These are phyloP conservation scores for Madurella mycetomatis DNA, from an alignment of 2,329 filamentous ascomycete species.

Conservation along the genomic window DNA sequence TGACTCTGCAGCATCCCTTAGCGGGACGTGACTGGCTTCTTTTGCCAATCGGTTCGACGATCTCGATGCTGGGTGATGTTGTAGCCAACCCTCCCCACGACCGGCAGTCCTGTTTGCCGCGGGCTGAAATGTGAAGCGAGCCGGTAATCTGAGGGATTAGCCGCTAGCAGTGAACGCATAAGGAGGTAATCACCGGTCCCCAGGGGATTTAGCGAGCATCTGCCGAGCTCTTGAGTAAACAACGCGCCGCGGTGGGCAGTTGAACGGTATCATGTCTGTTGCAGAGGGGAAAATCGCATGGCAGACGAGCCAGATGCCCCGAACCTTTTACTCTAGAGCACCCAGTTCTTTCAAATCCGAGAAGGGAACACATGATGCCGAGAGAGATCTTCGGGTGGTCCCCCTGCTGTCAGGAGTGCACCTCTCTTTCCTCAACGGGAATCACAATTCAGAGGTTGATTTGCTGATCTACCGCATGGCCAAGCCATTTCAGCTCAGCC, in stretches of 20 bases:
- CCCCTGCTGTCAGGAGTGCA: not conserved
- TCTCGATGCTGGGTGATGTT: constrained; percentile 3
- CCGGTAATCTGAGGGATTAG: constrained; percentile 21
- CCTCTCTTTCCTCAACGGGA: not conserved
- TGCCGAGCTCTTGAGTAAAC: constrained; percentile 18
- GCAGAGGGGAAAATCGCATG: not conserved
- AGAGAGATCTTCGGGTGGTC: constrained; percentile 17
- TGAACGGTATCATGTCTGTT: constrained; percentile 8
- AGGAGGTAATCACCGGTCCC: constrained; percentile 23
- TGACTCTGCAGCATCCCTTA: no score
- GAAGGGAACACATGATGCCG: not conserved
- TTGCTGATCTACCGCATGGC: constrained; percentile 23
- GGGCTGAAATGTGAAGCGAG: constrained; percentile 17
- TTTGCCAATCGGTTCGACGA: constrained; percentile 2
- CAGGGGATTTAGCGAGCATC: constrained; percentile 4
- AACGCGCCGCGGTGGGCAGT: constrained; percentile 1
- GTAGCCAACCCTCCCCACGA: not conserved
- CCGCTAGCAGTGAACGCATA: constrained; percentile 22
- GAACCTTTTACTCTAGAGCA: no score
- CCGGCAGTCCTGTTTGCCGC: constrained; percentile 9
- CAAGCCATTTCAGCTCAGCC: constrained; percentile 15
- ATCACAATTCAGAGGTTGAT: constrained; percentile 14
- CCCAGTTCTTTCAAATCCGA: no score
- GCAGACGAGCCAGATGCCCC: not conserved
- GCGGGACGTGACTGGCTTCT: no score